phyloP scores from a whole-genome alignment of 306 rosid species.

The Prinsepia uniflora region DNA sequence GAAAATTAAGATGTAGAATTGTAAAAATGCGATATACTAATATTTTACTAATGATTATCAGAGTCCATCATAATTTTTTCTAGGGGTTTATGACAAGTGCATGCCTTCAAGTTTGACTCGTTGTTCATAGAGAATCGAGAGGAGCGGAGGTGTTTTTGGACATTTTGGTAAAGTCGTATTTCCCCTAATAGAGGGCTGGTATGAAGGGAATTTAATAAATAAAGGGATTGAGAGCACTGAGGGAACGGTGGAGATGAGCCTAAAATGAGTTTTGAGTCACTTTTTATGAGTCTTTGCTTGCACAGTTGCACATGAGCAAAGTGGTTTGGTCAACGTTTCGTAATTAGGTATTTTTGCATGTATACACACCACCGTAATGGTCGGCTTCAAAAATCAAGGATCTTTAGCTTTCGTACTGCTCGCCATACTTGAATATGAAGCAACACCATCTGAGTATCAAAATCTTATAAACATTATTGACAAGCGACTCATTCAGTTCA shows the following conservation, averaged over 20 bases:
- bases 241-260: constrained; percentile 45
- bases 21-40: too few species aligned
- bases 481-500: too few species aligned
- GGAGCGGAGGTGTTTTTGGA: not conserved
- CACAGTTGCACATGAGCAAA: constrained; percentile 19
- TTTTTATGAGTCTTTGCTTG: constrained; percentile 16
- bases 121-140: too few species aligned
- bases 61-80: too few species aligned
- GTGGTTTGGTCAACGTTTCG: constrained; percentile 54
- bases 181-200: constrained; percentile 23
- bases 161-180: not conserved
- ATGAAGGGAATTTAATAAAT: constrained; percentile 15
- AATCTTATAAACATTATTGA: too few species aligned
- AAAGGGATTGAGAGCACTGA: not conserved
- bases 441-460: constrained; percentile 19
- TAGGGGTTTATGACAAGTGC: too few species aligned
- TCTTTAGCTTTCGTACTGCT: constrained; percentile 2
- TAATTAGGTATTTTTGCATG: constrained; percentile 45
- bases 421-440: constrained; percentile 54
- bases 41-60: too few species aligned
- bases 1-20: too few species aligned
- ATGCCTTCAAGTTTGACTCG: too few species aligned
- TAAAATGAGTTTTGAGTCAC: constrained; percentile 32
- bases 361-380: not conserved
- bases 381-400: too few species aligned